Conservation (phyloP, 805 yeast genomes). For the Ascoidea tarda region DNA sequence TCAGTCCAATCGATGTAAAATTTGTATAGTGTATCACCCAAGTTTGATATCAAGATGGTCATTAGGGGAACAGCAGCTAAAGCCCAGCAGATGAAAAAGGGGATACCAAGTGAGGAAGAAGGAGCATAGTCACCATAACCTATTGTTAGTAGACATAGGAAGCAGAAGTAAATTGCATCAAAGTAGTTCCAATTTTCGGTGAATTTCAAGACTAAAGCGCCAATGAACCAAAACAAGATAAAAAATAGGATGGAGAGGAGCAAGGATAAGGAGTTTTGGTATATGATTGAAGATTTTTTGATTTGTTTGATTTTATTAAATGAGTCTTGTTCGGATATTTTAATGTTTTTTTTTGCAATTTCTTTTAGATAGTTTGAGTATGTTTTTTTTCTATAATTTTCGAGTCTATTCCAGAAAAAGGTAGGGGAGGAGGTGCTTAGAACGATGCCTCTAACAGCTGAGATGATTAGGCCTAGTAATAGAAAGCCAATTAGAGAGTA, state of each 20-base stretch:
- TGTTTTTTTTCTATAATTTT: slow-evolving; percentile 27
- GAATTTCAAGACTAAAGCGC: slow-evolving; percentile 47
- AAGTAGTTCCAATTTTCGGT: slow-evolving; percentile 64
- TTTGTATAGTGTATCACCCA: slow-evolving; percentile 45
- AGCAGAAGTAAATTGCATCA: slow-evolving; percentile 60
- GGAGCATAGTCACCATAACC: slow-evolving; percentile 80
- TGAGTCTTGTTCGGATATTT: slow-evolving; percentile 21
- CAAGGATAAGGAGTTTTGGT: slow-evolving; percentile 26
- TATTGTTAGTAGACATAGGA: slow-evolving; percentile 62
- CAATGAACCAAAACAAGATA: slow-evolving; percentile 53
- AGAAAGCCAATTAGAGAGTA: slow-evolving; percentile 62
- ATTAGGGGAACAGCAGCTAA: slow-evolving; percentile 73
- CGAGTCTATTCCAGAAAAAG: slow-evolving; percentile 51
- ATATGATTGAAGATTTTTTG: slow-evolving; percentile 23
- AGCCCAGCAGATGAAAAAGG: slow-evolving; percentile 72
- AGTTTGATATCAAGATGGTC: slow-evolving; percentile 64
- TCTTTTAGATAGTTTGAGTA: slow-evolving; percentile 12
- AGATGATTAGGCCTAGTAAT: slow-evolving; percentile 57
- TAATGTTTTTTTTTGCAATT: neutral
- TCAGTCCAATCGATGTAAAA: slow-evolving; percentile 12
- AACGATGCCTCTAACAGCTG: slow-evolving; percentile 54
- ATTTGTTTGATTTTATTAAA: slow-evolving; percentile 44
- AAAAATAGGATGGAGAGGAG: slow-evolving; percentile 28
- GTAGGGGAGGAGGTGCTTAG: slow-evolving; percentile 48
- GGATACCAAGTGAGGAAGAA: slow-evolving; percentile 43